Evolutionary conservation across 2,329 filamentous ascomycete species (phyloP).

Genomic region (Neobulgaria alba): DNA sequence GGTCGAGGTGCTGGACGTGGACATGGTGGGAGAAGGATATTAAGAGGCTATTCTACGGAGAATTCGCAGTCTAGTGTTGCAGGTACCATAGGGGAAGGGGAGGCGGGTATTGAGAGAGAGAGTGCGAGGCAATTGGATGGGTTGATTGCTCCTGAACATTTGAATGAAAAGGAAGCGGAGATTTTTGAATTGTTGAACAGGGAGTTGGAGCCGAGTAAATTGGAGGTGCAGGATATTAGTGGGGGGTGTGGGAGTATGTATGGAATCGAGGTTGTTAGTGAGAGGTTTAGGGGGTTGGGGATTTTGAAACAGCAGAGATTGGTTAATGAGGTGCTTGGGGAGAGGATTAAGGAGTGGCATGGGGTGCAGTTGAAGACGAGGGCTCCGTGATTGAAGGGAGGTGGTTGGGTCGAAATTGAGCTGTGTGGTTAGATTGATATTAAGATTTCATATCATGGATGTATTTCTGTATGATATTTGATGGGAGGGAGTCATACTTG

Average conservation of each 20-base stretch:
- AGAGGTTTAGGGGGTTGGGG: slow-evolving; percentile 58
- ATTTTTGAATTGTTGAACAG: slow-evolving; percentile 42
- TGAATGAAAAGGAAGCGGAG: slow-evolving; percentile 47
- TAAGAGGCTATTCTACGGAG: background rate
- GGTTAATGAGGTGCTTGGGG: slow-evolving; percentile 66
- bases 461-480: too few species aligned
- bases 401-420: too few species aligned
- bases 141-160: slow-evolving; percentile 39
- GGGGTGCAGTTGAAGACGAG: slow-evolving; percentile 72
- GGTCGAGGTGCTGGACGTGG: too few species aligned
- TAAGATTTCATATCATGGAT: too few species aligned
- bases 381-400: slow-evolving; percentile 26
- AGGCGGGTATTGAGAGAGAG: background rate
- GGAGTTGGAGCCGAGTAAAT: slow-evolving; percentile 25
- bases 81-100: background rate
- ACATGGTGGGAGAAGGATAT: too few species aligned
- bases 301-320: slow-evolving; percentile 77
- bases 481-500: too few species aligned
- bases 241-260: slow-evolving; percentile 87
- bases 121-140: background rate
- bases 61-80: background rate
- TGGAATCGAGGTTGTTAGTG: slow-evolving; percentile 67
- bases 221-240: slow-evolving; percentile 62
- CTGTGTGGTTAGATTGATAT: too few species aligned
- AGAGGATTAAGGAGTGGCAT: slow-evolving; percentile 75